phyloP scores from a whole-genome alignment of 2,329 filamentous ascomycete species.

The Paecilomyces dactylethromorphus region DNA sequence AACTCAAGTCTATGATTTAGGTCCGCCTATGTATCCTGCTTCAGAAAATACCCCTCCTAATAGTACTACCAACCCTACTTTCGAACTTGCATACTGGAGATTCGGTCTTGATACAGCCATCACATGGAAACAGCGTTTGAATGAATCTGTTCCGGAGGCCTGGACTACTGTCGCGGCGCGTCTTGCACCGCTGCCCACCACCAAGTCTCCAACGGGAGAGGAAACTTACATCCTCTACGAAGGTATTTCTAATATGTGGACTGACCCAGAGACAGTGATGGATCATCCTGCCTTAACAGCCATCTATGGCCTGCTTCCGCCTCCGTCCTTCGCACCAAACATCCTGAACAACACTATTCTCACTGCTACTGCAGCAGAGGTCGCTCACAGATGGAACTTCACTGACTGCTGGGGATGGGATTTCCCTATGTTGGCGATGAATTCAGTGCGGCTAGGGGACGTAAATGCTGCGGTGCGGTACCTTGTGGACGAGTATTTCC shows the following conservation, averaged over 20 bases:
- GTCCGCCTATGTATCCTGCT: conserved; percentile 46
- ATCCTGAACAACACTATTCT: conserved; percentile 14
- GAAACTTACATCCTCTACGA: conserved; percentile 50
- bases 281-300: conserved; percentile 44
- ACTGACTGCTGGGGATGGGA: conserved; percentile 42
- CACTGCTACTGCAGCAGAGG: conserved; percentile 31
- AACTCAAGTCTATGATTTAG: conserved; percentile 48
- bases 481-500: conserved; percentile 45
- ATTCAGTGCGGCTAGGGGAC: conserved; percentile 37
- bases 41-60: conserved; percentile 56
- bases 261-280: conserved; percentile 26
- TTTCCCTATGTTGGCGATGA: conserved; percentile 43
- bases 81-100: conserved; percentile 56
- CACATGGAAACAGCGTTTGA: conserved; percentile 46
- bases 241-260: conserved; percentile 42
- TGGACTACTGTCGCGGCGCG: conserved; percentile 47
- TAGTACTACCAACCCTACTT: conserved; percentile 51
- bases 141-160: conserved; percentile 32
- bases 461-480: conserved; percentile 34
- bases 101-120: conserved; percentile 52
- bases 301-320: conserved; percentile 39
- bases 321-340: conserved; percentile 31
- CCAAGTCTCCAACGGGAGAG: conserved; percentile 25
- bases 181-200: conserved; percentile 48
- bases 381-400: conserved; percentile 38